These are phyloP conservation scores for Candida pini DNA, from an alignment of 805 yeast species.

Conservation along the genomic window DNA sequence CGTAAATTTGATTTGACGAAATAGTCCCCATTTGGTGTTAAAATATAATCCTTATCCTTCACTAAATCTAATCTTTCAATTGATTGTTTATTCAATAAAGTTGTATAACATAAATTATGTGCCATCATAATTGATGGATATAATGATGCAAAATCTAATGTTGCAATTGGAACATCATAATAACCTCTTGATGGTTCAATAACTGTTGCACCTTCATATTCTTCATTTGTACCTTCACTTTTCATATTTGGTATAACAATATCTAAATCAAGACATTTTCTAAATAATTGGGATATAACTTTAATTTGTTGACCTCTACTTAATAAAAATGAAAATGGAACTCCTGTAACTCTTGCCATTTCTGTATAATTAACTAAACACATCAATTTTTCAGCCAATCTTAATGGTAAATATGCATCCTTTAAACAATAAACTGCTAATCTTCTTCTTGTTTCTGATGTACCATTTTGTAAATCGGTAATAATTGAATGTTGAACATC, in stretches of 20 bases:
- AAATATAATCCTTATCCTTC: conserved; percentile 72
- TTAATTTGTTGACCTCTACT: conserved; percentile 97
- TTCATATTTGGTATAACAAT: conserved; percentile 88
- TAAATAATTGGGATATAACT: conserved; percentile 89
- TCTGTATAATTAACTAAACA: conserved; percentile 95
- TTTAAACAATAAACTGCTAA: conserved; percentile 95
- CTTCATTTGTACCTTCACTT: conserved; percentile 77
- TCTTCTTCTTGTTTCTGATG: conserved; percentile 85
- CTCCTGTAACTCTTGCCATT: conserved; percentile 99
- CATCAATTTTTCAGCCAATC: conserved; percentile 90
- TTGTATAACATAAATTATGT: conserved; percentile 93
- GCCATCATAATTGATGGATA: conserved; percentile 99
- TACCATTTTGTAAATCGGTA: conserved; percentile 90
- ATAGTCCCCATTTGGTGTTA: conserved; percentile 88
- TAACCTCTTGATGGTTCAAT: conserved; percentile 95
- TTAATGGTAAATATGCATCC: conserved; percentile 88
- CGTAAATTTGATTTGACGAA: conserved; percentile 68
- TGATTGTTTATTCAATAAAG: conserved; percentile 65
- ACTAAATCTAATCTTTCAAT: conserved; percentile 58
- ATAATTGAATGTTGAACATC: conserved; percentile 97
- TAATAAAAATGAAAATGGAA: conserved; percentile 84
- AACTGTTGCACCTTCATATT: conserved; percentile 98
- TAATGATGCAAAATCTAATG: conserved; percentile 93
- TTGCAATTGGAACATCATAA: conserved; percentile 95
- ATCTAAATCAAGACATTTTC: conserved; percentile 84